Conservation (phyloP, 2,329 filamentous ascomycete genomes). For the Sclerotinia spermophila region DNA sequence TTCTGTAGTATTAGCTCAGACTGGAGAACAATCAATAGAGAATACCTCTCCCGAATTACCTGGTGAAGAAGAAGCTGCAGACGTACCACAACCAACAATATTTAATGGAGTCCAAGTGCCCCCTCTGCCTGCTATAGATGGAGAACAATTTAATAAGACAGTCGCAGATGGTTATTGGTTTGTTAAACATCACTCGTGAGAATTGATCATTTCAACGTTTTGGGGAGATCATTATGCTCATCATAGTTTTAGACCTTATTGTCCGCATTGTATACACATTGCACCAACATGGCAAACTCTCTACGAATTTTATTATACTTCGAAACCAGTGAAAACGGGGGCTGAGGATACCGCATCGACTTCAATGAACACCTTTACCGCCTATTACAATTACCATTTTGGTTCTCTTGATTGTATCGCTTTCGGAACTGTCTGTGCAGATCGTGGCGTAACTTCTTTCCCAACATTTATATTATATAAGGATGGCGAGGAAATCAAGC, state of each 20-base stretch:
- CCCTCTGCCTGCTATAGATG: slow-evolving; percentile 46
- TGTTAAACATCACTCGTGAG: slow-evolving; percentile 38
- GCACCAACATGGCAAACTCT: slow-evolving; percentile 86
- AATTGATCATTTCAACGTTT: background rate
- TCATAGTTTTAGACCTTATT: slow-evolving; percentile 32
- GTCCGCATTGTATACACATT: slow-evolving; percentile 44
- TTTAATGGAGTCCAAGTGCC: slow-evolving; percentile 52
- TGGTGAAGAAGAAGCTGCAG: slow-evolving; percentile 31
- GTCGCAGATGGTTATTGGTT: slow-evolving; percentile 37
- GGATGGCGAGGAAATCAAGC: slow-evolving; percentile 65
- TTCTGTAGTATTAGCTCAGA: slow-evolving; percentile 24
- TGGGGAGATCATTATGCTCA: background rate
- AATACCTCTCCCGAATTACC: slow-evolving; percentile 19
- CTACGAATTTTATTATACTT: slow-evolving; percentile 88
- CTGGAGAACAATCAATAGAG: slow-evolving; percentile 22
- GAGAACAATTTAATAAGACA: slow-evolving; percentile 42
- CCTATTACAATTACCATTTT: slow-evolving; percentile 88
- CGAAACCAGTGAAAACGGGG: slow-evolving; percentile 55
- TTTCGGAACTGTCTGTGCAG: slow-evolving; percentile 71
- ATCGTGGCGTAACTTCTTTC: slow-evolving; percentile 64
- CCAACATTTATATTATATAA: slow-evolving; percentile 79
- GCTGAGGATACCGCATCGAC: slow-evolving; percentile 43
- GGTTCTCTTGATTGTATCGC: slow-evolving; percentile 81
- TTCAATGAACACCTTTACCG: slow-evolving; percentile 59
- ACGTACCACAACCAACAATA: slow-evolving; percentile 38